phyloP scores from a whole-genome alignment of 768 basidiomycete species.

The Psilocybe tampanensis region DNA sequence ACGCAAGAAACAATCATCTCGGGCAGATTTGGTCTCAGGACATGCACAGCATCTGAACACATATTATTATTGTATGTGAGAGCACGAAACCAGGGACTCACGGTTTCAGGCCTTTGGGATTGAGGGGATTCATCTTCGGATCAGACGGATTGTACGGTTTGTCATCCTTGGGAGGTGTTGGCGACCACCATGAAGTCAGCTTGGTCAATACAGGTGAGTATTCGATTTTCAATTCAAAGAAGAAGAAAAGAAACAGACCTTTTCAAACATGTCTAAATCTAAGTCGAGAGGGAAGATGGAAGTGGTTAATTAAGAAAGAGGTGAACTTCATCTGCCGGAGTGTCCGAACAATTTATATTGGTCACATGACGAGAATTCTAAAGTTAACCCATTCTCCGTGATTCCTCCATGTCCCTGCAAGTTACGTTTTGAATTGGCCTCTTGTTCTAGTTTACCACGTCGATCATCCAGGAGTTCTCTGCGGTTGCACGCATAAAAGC shows the following conservation, averaged over 20 bases:
- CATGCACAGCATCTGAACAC: conserved; percentile 88
- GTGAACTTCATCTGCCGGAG: not conserved
- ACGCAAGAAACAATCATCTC: conserved; percentile 93
- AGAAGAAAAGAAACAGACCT: conserved; percentile 28
- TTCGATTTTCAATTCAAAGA: too few species aligned
- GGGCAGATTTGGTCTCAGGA: conserved; percentile 86
- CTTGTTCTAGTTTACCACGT: not conserved
- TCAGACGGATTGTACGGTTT: conserved; percentile 71
- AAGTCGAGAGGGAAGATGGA: not conserved
- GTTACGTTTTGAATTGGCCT: not conserved
- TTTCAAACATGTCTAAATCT: conserved; percentile 41
- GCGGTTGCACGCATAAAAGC: not conserved
- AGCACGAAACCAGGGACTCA: conserved; percentile 40
- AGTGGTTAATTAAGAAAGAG: not conserved
- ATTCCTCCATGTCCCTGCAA: too few species aligned
- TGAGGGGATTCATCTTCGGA: conserved; percentile 84
- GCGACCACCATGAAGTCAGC: conserved; percentile 63
- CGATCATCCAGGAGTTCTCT: not conserved
- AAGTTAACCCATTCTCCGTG: not conserved
- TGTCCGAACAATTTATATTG: not conserved
- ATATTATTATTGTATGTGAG: not conserved
- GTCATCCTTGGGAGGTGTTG: conserved; percentile 32
- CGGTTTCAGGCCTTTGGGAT: conserved; percentile 96
- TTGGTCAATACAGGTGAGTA: conserved; percentile 21
- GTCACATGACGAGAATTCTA: not conserved